Conservation (phyloP, 352 stramenopile species). For the Pythium phragmiticola region DNA sequence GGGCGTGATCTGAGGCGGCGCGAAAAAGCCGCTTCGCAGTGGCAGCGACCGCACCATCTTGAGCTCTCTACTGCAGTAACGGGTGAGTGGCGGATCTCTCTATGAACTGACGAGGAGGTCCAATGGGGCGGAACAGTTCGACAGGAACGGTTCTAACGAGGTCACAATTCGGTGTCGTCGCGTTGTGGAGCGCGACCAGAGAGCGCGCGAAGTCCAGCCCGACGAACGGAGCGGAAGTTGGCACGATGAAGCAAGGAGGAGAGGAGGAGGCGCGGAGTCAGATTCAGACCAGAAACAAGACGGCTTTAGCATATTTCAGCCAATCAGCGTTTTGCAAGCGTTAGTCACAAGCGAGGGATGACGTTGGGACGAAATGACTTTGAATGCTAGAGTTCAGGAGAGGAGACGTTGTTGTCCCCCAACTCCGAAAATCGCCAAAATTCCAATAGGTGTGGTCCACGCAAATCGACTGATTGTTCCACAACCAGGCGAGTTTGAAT, state of each 20-base stretch:
- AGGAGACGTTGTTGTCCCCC: not conserved
- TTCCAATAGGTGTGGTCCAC: not conserved
- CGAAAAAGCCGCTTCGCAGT: constrained; percentile 77
- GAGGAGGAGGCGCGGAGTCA: not conserved
- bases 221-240: not conserved
- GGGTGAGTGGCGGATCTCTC: not conserved
- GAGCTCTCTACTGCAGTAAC: not conserved
- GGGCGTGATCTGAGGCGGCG: constrained; percentile 52
- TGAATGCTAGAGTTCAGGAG: not conserved
- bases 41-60: constrained; percentile 78
- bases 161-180: constrained; percentile 7
- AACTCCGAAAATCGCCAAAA: not conserved
- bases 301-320: not conserved
- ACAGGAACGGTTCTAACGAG: not conserved
- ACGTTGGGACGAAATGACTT: not conserved
- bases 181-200: constrained; percentile 3
- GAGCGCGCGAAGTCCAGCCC: not conserved
- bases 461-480: not conserved
- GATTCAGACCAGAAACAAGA: constrained; percentile 4
- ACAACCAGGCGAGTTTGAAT: too few species aligned
- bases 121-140: not conserved
- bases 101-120: constrained; percentile 23
- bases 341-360: not conserved
- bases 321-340: not conserved
- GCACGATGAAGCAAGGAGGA: not conserved